Evolutionary conservation across 306 rosid species (phyloP), one percentile per base, ranked within the genome.

Genomic region (Rubus idaeus): DNA sequence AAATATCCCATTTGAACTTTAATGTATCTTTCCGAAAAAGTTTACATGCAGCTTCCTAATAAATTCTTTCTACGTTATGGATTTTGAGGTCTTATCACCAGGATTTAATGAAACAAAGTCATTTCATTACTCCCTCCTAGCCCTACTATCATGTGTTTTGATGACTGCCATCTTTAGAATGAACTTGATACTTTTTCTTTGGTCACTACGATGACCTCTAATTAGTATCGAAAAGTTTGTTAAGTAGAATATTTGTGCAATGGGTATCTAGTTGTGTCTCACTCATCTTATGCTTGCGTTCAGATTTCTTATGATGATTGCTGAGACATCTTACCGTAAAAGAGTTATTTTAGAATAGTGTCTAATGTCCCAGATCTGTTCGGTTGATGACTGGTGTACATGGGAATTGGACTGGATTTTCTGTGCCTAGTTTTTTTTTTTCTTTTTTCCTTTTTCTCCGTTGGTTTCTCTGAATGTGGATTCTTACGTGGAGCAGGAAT

Each of bases 401-500:
- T 35, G 70, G 71, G 61, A 37, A 46, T 16, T 37, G 53, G 52
- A 13, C 30, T 65, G 30, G 51, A 58, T 66, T 66, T 18, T 39
- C 1, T 74, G 26, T 61, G 37, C 56, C 35, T 26, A 30, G 17
- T 37, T n/a, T 18, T n/a, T n/a, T n/a, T n/a, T n/a, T 12, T 51
- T 44, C 62, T 75, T 16, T 40, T 50, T 37, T n/a, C 26, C 7
- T 51, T 44, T 56, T 17, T 45, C 35, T 39, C n/a, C 17, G 40
- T 11, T 77, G 45, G n/a, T 20, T 67, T 74, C 21, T 70, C 41
- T 73, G 68, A 62, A 81, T 60, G 50, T 76, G 77, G 40, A 78
- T 85, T 56, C 44, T 61, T 75, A 30, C 45, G 30, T 11, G 79
- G 69, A 78, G 76, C 90, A 96, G 99, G 99, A 93, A 78, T 96